Conservation (phyloP, 805 yeast genomes). For the Cyberlindnera galapagoensis region DNA sequence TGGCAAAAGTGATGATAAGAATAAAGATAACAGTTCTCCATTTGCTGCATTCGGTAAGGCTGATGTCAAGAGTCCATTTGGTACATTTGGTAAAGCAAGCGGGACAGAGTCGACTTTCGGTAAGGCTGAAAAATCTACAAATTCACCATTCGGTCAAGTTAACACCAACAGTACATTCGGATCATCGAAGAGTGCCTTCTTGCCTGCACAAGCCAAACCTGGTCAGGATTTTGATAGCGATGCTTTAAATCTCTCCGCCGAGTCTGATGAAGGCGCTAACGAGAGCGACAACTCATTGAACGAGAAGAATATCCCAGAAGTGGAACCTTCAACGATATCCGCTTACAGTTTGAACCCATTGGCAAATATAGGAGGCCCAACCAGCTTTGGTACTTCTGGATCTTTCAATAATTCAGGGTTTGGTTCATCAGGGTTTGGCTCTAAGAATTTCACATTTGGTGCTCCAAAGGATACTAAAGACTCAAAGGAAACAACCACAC, state of each 20-base stretch:
- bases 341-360: not conserved
- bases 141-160: constrained; percentile 2
- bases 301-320: too few relatives aligned
- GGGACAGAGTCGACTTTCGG: not conserved
- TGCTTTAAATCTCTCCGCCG: too few relatives aligned
- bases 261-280: too few relatives aligned
- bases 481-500: not conserved
- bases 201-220: too few relatives aligned
- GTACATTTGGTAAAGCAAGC: not conserved
- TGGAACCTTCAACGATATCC: too few relatives aligned
- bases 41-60: constrained; percentile 7
- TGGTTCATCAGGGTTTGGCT: constrained; percentile 5
- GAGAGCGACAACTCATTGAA: too few relatives aligned
- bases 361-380: constrained; percentile 2
- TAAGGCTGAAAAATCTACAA: not conserved
- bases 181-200: too few relatives aligned
- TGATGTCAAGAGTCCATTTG: constrained; percentile 1
- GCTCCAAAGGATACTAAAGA: too few relatives aligned
- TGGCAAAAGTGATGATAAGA: constrained; percentile 4
- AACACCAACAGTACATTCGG: too few relatives aligned
- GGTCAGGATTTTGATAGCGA: too few relatives aligned
- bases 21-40: constrained; percentile 5
- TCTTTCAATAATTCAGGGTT: constrained; percentile 4
- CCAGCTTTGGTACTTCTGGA: constrained; percentile 1
- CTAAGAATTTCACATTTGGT: too few relatives aligned